Evolutionary conservation across 108 stramenopile species (phyloP), one percentile per base, ranked within the genome.

Genomic region (Pseudonitzschia delicatissima): DNA sequence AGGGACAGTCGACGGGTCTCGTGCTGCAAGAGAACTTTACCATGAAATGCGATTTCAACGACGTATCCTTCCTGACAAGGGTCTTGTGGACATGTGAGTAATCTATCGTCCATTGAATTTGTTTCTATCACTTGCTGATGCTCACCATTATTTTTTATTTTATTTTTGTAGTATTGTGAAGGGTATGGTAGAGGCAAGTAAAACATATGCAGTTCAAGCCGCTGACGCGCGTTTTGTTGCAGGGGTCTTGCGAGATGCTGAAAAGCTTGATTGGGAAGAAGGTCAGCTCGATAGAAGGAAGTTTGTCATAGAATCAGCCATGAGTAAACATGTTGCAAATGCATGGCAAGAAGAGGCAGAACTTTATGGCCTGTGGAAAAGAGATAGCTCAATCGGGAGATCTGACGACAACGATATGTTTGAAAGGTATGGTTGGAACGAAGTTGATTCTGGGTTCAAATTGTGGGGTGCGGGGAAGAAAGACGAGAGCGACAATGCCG

Each of bases 401-500:
- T 20, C 5, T 35, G 44, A 65, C 5, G 80, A 77, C 28, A 85
- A 86, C 74, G 73, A 82, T 5, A 53, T 93, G 5, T 90, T 93
- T 57, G 45, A 67, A 42, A 71, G 82, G 45, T 79, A 93, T 57
- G 88, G 88, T 8, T 93, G 91, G 91, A 93, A 93, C 58, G 71
- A 80, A 39, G 85, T 93, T 8, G 91, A 93, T 63, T 87, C 86
- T 29, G 85, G 87, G 4, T 93, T 93, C 64, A 81, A 72, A 17
- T 58, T 93, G n/a, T 89, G 86, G 88, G 91, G 91, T 27, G 31
- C 37, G 11, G 58, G 40, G 18, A 61, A 37, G 35, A 57, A 37
- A 20, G 53, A 71, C 12, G 9, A 28, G 13, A 17, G 49, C 11
- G 9, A 27, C 8, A 68, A 35, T 1, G 27, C 53, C 4, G 71